phyloP scores from a whole-genome alignment of 345 rosid species.

The Eucalyptus pumila region DNA sequence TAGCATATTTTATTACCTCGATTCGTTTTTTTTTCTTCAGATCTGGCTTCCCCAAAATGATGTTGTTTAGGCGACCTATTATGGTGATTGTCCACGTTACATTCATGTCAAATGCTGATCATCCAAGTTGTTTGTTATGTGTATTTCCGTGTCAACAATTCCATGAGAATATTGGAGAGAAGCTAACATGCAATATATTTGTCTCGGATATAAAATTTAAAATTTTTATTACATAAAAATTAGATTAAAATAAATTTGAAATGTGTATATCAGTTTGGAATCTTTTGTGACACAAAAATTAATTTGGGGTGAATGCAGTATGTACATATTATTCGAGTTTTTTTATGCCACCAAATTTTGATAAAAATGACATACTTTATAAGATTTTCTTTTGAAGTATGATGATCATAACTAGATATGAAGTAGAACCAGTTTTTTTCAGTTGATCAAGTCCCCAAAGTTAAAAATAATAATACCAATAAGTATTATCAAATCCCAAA shows the following conservation, averaged over 20 bases:
- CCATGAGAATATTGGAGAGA: background rate
- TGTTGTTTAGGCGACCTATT: background rate
- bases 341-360: rapidly evolving
- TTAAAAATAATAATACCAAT: too few relatives aligned
- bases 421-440: too few relatives aligned
- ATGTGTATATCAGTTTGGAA: rapidly evolving
- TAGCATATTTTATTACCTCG: background rate
- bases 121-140: background rate
- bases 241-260: too few relatives aligned
- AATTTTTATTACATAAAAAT: too few relatives aligned
- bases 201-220: rapidly evolving
- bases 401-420: too few relatives aligned
- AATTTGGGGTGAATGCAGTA: rapidly evolving
- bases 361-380: too few relatives aligned
- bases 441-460: too few relatives aligned
- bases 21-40: background rate
- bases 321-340: too few relatives aligned
- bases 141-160: rapidly evolving
- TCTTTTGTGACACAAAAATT: too few relatives aligned
- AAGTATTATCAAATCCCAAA: too few relatives aligned
- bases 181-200: background rate
- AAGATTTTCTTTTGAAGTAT: too few relatives aligned
- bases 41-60: background rate
- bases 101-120: background rate
- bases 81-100: too few relatives aligned